These are phyloP conservation scores for Ceratonia siliqua DNA, from an alignment of 306 rosid species.

Conservation along the genomic window DNA sequence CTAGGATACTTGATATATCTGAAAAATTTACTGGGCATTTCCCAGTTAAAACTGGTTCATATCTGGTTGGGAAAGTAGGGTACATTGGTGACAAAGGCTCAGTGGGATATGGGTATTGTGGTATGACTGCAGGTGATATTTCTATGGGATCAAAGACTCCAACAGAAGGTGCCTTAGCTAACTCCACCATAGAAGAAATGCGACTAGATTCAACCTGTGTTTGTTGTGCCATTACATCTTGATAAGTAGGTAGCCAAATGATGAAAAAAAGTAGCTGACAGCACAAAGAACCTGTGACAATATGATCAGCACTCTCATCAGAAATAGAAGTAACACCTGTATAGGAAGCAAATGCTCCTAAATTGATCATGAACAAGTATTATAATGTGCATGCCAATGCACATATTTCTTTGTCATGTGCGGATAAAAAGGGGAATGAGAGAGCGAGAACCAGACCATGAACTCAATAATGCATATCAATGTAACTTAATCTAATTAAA, in stretches of 20 bases:
- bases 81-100: constrained; percentile 83
- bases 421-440: background rate
- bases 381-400: background rate
- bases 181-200: constrained; percentile 48
- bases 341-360: background rate
- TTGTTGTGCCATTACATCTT: constrained; percentile 59
- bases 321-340: background rate
- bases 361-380: constrained; percentile 1
- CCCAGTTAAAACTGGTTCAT: constrained; percentile 84
- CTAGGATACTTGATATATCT: constrained; percentile 64
- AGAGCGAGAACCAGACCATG: background rate
- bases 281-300: constrained; percentile 75
- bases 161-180: constrained; percentile 65
- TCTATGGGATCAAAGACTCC: constrained; percentile 87
- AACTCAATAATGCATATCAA: background rate
- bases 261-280: constrained; percentile 59
- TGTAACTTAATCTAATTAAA: background rate
- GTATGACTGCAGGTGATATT: constrained; percentile 93
- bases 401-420: background rate
- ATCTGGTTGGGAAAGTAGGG: constrained; percentile 80
- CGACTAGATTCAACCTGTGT: constrained; percentile 39
- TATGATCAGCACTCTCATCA: constrained; percentile 36
- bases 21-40: constrained; percentile 91
- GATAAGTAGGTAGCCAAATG: constrained; percentile 69
- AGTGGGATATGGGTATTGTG: constrained; percentile 67